Evolutionary conservation across 139 green algal genomes (phyloP).

Genomic region (Nannochloris sp.): DNA sequence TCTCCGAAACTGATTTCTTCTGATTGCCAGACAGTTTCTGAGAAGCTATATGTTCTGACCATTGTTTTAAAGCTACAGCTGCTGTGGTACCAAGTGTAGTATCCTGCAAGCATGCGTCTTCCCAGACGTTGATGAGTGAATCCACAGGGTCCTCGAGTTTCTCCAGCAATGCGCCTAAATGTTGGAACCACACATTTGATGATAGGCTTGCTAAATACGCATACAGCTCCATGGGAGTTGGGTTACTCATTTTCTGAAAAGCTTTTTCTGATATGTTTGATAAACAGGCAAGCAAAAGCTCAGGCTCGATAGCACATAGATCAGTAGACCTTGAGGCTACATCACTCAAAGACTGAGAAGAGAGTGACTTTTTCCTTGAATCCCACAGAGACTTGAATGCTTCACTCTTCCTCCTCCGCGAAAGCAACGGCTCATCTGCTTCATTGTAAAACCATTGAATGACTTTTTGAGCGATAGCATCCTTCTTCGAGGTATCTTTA

Average conservation of each 20-base stretch:
- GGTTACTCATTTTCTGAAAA: not conserved
- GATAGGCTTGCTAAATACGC: not conserved
- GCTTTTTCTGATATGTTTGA: not conserved
- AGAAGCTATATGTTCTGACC: too few species aligned
- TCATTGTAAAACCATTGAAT: too few species aligned
- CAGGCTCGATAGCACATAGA: not conserved
- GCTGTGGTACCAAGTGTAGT: too few species aligned
- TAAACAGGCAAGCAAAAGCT: not conserved
- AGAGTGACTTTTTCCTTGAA: not conserved
- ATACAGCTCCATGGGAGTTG: not conserved
- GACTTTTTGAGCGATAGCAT: too few species aligned
- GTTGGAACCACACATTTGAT: not conserved
- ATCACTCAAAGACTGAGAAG: not conserved
- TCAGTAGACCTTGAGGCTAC: not conserved
- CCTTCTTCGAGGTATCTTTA: too few species aligned
- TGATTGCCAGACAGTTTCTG: too few species aligned
- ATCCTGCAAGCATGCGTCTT: too few species aligned
- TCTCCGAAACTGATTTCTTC: too few species aligned
- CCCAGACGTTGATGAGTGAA: not conserved
- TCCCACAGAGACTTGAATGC: not conserved
- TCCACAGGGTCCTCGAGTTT: not conserved
- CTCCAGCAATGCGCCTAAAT: not conserved
- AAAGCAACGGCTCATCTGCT: too few species aligned
- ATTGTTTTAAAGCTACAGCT: too few species aligned
- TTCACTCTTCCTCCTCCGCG: too few species aligned